Evolutionary conservation across 106 monocot genomes (phyloP), one percentile per base, ranked within the genome.

Genomic region (Phalaenopsis aphrodite): DNA sequence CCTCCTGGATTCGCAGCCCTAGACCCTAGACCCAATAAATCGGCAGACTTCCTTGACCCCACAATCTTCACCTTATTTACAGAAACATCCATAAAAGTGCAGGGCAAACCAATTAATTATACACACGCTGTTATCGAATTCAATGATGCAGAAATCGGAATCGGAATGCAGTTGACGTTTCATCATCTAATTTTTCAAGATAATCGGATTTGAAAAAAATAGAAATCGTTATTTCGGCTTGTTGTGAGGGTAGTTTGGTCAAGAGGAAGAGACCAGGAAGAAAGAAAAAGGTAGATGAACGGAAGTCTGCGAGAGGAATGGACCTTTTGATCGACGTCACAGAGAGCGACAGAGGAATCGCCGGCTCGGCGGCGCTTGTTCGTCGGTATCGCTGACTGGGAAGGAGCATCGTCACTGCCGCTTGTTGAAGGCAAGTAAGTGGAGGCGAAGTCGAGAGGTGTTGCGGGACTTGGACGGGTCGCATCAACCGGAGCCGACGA

Each of bases 281-380:
- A 5, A 43, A 74, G 45, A 39, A 15, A 41, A 45, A 43, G 45
- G 19, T 15, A 73, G 14, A 42, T 3, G 38, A 24, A 37, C 37
- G 24, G 61, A 68, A 68, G n/a, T 37, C 37, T 68, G 38, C 7
- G 61, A 69, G 69, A 36, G 39, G 39, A 74, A 41, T 45, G n/a
- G 43, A 74, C 74, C 74, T 74, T 45, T 45, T n/a, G 74, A 18
- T 45, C 3, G 74, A 74, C 43, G 42, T 45, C 74, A n/a, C 43
- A 14, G 43, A 74, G n/a, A 74, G 74, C n/a, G 74, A 36, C 17
- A 19, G 74, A 74, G 43, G 74, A 36, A 18, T 74, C 41, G 19
- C 43, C 43, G 43, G 38, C 38, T 38, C 36, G 41, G 71, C 71
- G 15, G 39, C 71, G 37, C 11, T 38, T 71, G 39, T 10, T 41